A percentile compares a stretch with the other conserved stretches of the same genome.
phyloP scores from a whole-genome alignment of 2,329 filamentous ascomycete genomes.

The Fusarium nisikadoi region DNA sequence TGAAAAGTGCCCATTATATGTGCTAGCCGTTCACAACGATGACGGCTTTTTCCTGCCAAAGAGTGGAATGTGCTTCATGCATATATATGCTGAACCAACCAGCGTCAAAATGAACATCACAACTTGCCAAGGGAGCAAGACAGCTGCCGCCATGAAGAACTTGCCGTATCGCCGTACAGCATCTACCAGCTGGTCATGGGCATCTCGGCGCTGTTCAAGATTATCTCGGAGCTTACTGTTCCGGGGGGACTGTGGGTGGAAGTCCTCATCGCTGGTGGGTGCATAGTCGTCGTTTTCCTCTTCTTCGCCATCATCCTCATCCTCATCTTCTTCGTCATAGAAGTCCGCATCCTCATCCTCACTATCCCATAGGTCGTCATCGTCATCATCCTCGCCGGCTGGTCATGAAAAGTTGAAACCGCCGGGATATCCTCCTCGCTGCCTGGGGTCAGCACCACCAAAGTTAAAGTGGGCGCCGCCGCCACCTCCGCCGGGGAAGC shows the following conservation, averaged over 20 bases:
- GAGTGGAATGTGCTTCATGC: slow-evolving; percentile 47
- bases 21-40: slow-evolving; percentile 40
- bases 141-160: slow-evolving; percentile 55
- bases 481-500: slow-evolving; percentile 60
- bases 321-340: slow-evolving; percentile 39
- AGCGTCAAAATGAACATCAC: slow-evolving; percentile 51
- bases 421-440: slow-evolving; percentile 52
- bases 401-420: slow-evolving; percentile 62
- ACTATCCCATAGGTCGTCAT: slow-evolving; percentile 48
- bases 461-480: slow-evolving; percentile 70
- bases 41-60: slow-evolving; percentile 34
- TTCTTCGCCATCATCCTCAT: slow-evolving; percentile 39
- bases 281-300: slow-evolving; percentile 42
- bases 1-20: slow-evolving; percentile 18
- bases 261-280: slow-evolving; percentile 34
- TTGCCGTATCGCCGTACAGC: slow-evolving; percentile 56
- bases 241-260: slow-evolving; percentile 19
- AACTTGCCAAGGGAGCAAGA: slow-evolving; percentile 59
- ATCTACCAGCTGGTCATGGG: slow-evolving; percentile 53
- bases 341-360: slow-evolving; percentile 46
- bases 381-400: slow-evolving; percentile 52
- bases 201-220: slow-evolving; percentile 47
- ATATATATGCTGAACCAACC: slow-evolving; percentile 55
- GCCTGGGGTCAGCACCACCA: slow-evolving; percentile 49
- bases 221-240: slow-evolving; percentile 46